These are phyloP conservation scores for Aspergillus piperis DNA, from an alignment of 2,329 filamentous ascomycete species.

Conservation along the genomic window DNA sequence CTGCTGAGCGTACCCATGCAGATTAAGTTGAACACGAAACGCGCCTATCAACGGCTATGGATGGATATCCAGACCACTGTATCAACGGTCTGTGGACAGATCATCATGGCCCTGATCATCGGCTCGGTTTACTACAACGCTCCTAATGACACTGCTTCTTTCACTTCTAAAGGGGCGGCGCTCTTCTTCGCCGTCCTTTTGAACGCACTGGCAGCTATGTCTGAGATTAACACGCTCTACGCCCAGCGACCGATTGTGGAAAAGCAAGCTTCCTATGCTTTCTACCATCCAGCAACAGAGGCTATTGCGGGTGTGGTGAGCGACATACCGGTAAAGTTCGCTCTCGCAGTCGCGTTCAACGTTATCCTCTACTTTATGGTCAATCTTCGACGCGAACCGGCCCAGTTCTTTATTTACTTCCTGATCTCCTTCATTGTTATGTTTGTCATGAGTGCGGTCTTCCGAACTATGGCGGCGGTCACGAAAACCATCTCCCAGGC, in stretches of 20 bases:
- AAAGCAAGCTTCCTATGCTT: conserved; percentile 22
- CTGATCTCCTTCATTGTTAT: conserved; percentile 72
- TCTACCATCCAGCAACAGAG: conserved; percentile 22
- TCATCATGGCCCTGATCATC: conserved; percentile 71
- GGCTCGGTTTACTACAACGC: conserved; percentile 78
- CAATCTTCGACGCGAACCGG: conserved; percentile 70
- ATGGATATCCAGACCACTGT: conserved; percentile 73
- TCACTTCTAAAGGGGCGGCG: conserved; percentile 73
- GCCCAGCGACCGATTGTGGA: conserved; percentile 22
- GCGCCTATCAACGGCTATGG: conserved; percentile 63
- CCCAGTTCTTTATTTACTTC: conserved; percentile 80
- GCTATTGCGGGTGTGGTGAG: conserved; percentile 14
- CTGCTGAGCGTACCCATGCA: conserved; percentile 66
- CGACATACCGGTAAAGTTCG: conserved; percentile 69
- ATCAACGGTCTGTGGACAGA: conserved; percentile 64
- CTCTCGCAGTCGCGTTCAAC: conserved; percentile 73
- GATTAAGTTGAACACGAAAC: neutral
- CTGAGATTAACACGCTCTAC: conserved; percentile 52
- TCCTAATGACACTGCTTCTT: conserved; percentile 62
- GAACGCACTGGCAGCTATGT: conserved; percentile 74
- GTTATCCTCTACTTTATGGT: conserved; percentile 81
- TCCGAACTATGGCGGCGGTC: conserved; percentile 72
- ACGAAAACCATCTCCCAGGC: conserved; percentile 64
- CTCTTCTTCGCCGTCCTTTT: conserved; percentile 82
- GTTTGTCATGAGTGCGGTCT: conserved; percentile 77